Evolutionary conservation across 768 basidiomycete species (phyloP).

Genomic region (Psilocybe subaeruginosa): DNA sequence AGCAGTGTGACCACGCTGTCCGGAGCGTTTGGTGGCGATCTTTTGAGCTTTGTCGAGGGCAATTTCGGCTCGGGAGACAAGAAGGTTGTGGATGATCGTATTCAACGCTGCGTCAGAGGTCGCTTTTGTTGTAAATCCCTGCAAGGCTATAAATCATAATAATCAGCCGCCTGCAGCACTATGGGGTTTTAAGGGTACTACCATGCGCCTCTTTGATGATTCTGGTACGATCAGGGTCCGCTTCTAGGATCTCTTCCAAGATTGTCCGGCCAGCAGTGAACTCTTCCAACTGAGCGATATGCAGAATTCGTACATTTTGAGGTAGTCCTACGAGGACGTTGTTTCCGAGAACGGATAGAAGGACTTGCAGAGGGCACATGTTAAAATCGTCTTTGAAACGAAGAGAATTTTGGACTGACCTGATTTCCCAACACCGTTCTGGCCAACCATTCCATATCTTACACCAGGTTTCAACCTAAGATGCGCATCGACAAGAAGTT

Average conservation of each 20-base stretch:
- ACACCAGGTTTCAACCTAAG: conserved; percentile 54
- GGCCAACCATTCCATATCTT: conserved; percentile 56
- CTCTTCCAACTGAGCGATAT: conserved; percentile 35
- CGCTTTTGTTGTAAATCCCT: conserved; percentile 22
- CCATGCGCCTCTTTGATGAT: conserved; percentile 32
- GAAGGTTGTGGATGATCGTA: conserved; percentile 26
- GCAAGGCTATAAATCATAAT: conserved; percentile 21
- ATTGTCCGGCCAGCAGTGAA: conserved; percentile 27
- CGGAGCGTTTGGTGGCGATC: conserved; percentile 54
- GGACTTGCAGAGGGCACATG: conserved; percentile 15
- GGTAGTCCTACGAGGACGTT: conserved; percentile 34
- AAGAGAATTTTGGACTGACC: conserved; percentile 26
- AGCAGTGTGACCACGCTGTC: conserved; percentile 59
- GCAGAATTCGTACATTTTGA: conserved; percentile 34
- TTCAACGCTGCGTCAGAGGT: conserved; percentile 24
- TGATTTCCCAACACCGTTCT: conserved; percentile 60
- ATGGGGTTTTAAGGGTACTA: background rate
- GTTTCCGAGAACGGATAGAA: conserved; percentile 33
- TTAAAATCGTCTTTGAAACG: background rate
- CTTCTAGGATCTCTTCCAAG: conserved; percentile 30
- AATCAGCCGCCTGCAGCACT: background rate
- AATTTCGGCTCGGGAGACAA: conserved; percentile 22
- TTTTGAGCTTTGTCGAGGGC: conserved; percentile 41
- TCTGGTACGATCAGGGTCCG: conserved; percentile 27
- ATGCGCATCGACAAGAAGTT: conserved; percentile 54